Base-by-base conservation (phyloP, 805 yeast species). In the Ogataea zsoltii region DNA sequence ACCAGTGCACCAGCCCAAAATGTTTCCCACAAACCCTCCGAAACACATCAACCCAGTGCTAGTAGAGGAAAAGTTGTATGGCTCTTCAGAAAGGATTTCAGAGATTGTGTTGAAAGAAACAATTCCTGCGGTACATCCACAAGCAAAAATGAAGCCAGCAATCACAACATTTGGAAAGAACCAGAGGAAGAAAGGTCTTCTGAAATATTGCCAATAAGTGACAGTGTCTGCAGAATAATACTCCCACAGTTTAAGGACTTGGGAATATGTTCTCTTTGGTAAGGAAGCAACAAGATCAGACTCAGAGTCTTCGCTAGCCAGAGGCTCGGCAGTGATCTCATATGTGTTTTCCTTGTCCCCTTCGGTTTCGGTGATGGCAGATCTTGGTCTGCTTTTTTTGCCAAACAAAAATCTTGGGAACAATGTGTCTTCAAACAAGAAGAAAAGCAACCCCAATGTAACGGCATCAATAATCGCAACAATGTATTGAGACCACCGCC, bases 1-100 rank as follows among this genome's bases (percentile, higher is more conserved):
- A 13, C 76, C 76, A 7, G 50, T 46, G 10, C 72, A 74, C 45
- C 66, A 71, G 7, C 76, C 76, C 29, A 71, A 16, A n/a, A 67
- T 41, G 41, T 64, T 58, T 4, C 77, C 76, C n/a, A 67, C 58
- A 37, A 71, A 60, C 3, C 75, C 66, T 7, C 69, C 69, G 46
- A 72, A 50, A 51, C 72, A 70, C 10, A 75, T 62, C 43, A 69
- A 58, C 3, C 77, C 77, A 7, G 65, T 62, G 5, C 53, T 37
- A 11, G 65, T 54, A 0, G 70, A 54, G 15, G 65, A 48, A 46
- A 68, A 70, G 49, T 61, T 53, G 50, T 71, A 73, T 7, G 73
- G 72, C 6, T 56, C 56, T 2, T 54, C 57, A 2, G 63, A 36
- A 44, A 60, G 69, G n/a, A 72, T 54, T 35, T 57, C 57, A 0